Evolutionary conservation across 2,329 filamentous ascomycete genomes (phyloP).

Genomic region (Pezicula carpinea): DNA sequence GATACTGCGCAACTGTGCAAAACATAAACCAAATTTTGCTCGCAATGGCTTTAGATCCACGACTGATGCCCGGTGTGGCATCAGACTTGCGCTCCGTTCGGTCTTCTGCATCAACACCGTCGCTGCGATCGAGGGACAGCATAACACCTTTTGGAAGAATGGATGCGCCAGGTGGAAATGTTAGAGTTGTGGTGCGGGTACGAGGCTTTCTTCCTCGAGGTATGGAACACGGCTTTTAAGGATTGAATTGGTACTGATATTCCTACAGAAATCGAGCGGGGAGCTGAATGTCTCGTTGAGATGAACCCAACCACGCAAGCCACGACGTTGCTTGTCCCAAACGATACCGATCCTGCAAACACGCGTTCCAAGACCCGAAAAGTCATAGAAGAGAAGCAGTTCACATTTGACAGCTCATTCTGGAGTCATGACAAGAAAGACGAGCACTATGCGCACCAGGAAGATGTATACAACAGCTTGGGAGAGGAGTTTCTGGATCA

Average conservation of each 20-base stretch:
- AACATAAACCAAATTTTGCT: slow-evolving; percentile 29
- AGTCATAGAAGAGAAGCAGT: slow-evolving; percentile 79
- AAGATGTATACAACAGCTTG: slow-evolving; percentile 88
- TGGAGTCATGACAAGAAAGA: slow-evolving; percentile 85
- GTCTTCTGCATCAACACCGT: slow-evolving; percentile 75
- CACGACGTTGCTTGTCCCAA: slow-evolving; percentile 74
- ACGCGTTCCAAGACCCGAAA: slow-evolving; percentile 63
- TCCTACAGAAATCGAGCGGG: slow-evolving; percentile 68
- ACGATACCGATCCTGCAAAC: slow-evolving; percentile 49
- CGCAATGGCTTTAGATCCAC: slow-evolving; percentile 36
- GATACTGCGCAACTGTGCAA: slow-evolving; percentile 19
- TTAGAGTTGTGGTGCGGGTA: slow-evolving; percentile 77
- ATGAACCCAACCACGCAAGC: slow-evolving; percentile 88
- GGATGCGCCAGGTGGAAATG: slow-evolving; percentile 64
- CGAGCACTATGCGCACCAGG: slow-evolving; percentile 84
- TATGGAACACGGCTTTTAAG: slow-evolving; percentile 31
- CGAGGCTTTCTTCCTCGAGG: slow-evolving; percentile 75
- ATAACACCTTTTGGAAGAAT: slow-evolving; percentile 51
- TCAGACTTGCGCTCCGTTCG: slow-evolving; percentile 35
- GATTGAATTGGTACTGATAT: slow-evolving; percentile 20
- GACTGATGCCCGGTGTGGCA: slow-evolving; percentile 41
- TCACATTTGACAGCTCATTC: slow-evolving; percentile 97
- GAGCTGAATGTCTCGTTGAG: slow-evolving; percentile 77
- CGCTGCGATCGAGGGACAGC: slow-evolving; percentile 68
- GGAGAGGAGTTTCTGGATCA: slow-evolving; percentile 97